Conservation (phyloP, 768 basidiomycete species). For the Tulasnella sp. region DNA sequence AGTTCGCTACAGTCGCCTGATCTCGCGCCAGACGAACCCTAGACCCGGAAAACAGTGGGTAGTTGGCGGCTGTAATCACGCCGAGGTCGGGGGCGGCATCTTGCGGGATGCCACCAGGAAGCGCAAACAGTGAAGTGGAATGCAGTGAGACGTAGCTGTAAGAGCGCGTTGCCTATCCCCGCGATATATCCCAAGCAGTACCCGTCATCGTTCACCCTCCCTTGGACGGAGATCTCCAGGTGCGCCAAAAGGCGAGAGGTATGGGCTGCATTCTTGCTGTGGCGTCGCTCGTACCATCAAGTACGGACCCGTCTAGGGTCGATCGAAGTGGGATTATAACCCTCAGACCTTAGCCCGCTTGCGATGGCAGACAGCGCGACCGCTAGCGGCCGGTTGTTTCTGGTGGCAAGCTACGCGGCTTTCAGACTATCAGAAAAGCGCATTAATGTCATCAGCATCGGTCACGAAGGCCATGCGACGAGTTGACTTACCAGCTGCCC, state of each 20-base stretch:
- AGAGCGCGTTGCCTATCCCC: constrained; percentile 31
- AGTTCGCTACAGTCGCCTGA: too few species aligned
- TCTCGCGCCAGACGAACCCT: too few species aligned
- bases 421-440: not conserved
- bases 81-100: not conserved
- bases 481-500: too few species aligned
- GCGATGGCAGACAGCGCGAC: constrained; percentile 29
- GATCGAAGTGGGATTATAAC: constrained; percentile 49
- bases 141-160: not conserved
- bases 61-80: not conserved
- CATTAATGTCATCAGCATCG: too few species aligned
- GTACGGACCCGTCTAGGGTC: constrained; percentile 51
- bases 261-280: constrained; percentile 42
- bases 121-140: constrained; percentile 17
- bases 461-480: too few species aligned
- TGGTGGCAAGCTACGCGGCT: constrained; percentile 1
- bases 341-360: constrained; percentile 82
- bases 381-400: not conserved
- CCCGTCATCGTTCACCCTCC: constrained; percentile 25
- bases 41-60: too few species aligned
- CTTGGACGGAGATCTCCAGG: constrained; percentile 37
- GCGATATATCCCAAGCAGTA: constrained; percentile 45
- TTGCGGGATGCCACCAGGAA: not conserved
- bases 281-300: constrained; percentile 50
- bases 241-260: not conserved